Percentiles rank a stretch among this genome's conserved stretches.
phyloP scores from a whole-genome alignment of 352 stramenopile genomes.

The Paralagenidium karlingii region DNA sequence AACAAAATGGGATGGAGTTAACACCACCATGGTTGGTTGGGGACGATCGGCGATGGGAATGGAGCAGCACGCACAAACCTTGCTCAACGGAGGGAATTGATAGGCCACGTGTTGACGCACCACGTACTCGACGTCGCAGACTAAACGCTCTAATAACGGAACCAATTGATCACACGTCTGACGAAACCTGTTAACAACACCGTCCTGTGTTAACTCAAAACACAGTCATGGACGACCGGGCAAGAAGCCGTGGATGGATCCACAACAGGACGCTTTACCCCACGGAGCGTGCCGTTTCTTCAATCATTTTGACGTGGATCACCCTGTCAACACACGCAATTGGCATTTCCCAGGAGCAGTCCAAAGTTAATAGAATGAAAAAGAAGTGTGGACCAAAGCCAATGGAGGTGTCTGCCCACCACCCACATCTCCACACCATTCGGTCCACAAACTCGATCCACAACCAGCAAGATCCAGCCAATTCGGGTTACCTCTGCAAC shows the following conservation, averaged over 20 bases:
- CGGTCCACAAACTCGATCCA: neutral
- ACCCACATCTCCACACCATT: neutral
- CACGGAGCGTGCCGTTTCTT: slow-evolving; percentile 70
- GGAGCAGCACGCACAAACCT: slow-evolving; percentile 7
- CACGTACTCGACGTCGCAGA: slow-evolving; percentile 88
- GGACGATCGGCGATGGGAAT: neutral
- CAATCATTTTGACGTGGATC: slow-evolving; percentile 95
- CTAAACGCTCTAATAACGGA: slow-evolving; percentile 79
- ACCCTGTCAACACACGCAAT: slow-evolving; percentile 29
- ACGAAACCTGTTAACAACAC: slow-evolving; percentile 34
- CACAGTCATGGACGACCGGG: no score
- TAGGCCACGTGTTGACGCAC: slow-evolving; percentile 89
- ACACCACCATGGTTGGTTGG: no score
- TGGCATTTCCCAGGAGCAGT: no score
- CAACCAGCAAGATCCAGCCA: neutral
- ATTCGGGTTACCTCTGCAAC: slow-evolving; percentile 66
- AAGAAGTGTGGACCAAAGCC: no score
- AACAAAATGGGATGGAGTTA: no score
- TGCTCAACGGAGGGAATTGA: slow-evolving; percentile 78
- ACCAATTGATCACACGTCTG: slow-evolving; percentile 78
- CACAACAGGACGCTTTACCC: slow-evolving; percentile 22
- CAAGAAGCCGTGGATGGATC: neutral
- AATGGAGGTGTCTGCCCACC: no score
- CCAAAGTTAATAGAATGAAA: no score
- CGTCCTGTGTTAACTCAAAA: no score